Conservation (phyloP, 1,284 basidiomycete genomes). For the Xanthoconium separans region DNA sequence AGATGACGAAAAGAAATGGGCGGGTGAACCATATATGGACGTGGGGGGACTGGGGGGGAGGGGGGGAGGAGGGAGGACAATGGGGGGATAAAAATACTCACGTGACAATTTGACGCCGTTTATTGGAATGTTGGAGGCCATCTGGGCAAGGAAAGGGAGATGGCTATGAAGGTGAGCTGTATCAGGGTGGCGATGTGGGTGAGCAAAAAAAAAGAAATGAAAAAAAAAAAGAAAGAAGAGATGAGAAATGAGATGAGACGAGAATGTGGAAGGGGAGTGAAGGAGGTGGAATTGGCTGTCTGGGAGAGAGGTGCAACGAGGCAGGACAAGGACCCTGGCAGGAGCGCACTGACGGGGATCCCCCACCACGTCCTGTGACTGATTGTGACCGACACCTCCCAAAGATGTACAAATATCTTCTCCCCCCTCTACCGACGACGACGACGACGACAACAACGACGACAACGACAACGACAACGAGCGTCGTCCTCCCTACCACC, state of each 20-base stretch:
- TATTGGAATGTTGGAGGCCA: slow-evolving; percentile 80
- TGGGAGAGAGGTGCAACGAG: slow-evolving; percentile 15
- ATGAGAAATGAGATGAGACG: neutral
- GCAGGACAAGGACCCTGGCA: slow-evolving; percentile 28
- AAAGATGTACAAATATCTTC: slow-evolving; percentile 36
- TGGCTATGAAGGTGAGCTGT: neutral
- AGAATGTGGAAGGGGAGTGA: neutral
- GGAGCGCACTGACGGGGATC: slow-evolving; percentile 24
- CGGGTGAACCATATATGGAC: slow-evolving; percentile 36
- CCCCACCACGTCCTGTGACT: slow-evolving; percentile 33
- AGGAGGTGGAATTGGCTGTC: neutral
- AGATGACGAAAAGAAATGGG: slow-evolving; percentile 23
- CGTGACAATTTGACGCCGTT: slow-evolving; percentile 90
- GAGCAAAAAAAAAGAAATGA: neutral
- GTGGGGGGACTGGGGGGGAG: slow-evolving; percentile 20
- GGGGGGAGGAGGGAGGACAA: slow-evolving; percentile 16
- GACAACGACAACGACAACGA: neutral
- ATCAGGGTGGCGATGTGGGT: slow-evolving; percentile 18
- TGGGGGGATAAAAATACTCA: slow-evolving; percentile 46
- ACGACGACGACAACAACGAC: neutral
- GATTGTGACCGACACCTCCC: slow-evolving; percentile 26
- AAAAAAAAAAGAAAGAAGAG: neutral
- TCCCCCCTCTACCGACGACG: slow-evolving; percentile 5
- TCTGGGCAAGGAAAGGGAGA: slow-evolving; percentile 31
- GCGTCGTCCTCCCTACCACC: neutral